Base-by-base conservation (phyloP, 2,329 filamentous ascomycete species). In the Cladosporium velox region DNA sequence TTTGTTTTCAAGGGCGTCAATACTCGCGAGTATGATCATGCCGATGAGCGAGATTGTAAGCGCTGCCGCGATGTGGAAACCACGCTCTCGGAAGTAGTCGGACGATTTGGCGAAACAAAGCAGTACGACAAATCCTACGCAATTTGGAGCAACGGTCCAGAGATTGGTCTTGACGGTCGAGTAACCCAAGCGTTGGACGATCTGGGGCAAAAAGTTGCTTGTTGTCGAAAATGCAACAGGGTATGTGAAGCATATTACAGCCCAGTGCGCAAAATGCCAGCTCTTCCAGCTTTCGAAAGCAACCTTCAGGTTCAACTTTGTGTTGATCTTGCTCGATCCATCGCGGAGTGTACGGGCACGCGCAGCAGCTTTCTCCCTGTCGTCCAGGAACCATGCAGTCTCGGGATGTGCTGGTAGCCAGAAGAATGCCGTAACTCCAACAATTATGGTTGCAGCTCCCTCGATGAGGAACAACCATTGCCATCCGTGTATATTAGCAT, bases 141-240 rank as follows among this genome's bases (percentile, higher is more conserved):
- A 74, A 30, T 85, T 84, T 0, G 82, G 82, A 3, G 82, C 79
- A 4, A 84, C 81, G 0, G 81, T 84, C 72, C 78, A 82, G 4
- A 84, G 75, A 65, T 84, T 84, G 0, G 82, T 83, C 51, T 81
- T 80, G 35, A 84, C 73, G 0, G 77, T 77, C 4, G 72, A 77
- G 66, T 79, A 83, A 0, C 81, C 82, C 0, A 84, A 73, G 0
- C 81, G 76, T 62, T 77, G 71, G 8, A 84, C 77, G 58, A 84
- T 82, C 52, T 82, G 74, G 0, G 82, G 82, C 15, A 84, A 78
- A 71, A 84, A 84, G 65, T 82, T 83, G 65, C 78, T 77, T 2
- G 78, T 76, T 0, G 76, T 82, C 24, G 79, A 73, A 69, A 83
- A 84, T 0, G 81, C 81, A 1, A 84, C 81, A 0, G 82, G 80